Percentiles rank a stretch among this genome's conserved stretches.
phyloP scores from a whole-genome alignment of 345 rosid genomes.

The Triadica sebifera region DNA sequence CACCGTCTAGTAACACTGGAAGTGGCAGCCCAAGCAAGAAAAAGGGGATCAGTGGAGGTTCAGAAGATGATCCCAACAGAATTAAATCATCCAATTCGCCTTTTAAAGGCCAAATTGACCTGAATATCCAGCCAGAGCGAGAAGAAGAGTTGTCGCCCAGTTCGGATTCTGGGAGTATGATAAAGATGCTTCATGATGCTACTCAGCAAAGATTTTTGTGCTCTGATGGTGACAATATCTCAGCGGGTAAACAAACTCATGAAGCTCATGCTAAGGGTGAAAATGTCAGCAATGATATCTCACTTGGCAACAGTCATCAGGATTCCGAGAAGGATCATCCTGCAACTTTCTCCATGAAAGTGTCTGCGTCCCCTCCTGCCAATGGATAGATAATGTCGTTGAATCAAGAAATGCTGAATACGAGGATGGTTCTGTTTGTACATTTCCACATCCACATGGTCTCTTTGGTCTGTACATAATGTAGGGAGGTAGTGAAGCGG shows the following conservation, averaged over 20 bases:
- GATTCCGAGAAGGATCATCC: constrained; percentile 27
- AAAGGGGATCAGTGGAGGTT: constrained; percentile 39
- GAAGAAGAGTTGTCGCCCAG: constrained; percentile 73
- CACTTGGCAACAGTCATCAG: constrained; percentile 24
- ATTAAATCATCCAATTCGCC: constrained; percentile 47
- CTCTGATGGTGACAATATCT: constrained; percentile 27
- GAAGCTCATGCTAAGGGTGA: constrained; percentile 20
- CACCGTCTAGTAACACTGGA: constrained; percentile 40
- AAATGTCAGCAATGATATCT: constrained; percentile 10
- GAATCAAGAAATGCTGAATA: background rate
- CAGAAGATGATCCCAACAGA: constrained; percentile 47
- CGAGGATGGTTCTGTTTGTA: constrained; percentile 13
- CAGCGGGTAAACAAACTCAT: constrained; percentile 22
- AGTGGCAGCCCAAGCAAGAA: constrained; percentile 46
- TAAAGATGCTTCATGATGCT: constrained; percentile 44
- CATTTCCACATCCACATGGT: constrained; percentile 21
- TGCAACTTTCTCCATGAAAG: constrained; percentile 18
- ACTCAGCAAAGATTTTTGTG: constrained; percentile 35
- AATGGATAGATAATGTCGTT: constrained; percentile 24
- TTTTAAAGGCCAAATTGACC: constrained; percentile 74
- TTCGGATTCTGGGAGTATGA: constrained; percentile 45
- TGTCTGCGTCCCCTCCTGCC: constrained; percentile 38
- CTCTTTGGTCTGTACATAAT: constrained; percentile 41
- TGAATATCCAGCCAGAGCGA: constrained; percentile 86
- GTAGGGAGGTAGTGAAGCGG: constrained; percentile 23